Conservation (phyloP, 306 rosid species). For the Fragaria vesca region DNA sequence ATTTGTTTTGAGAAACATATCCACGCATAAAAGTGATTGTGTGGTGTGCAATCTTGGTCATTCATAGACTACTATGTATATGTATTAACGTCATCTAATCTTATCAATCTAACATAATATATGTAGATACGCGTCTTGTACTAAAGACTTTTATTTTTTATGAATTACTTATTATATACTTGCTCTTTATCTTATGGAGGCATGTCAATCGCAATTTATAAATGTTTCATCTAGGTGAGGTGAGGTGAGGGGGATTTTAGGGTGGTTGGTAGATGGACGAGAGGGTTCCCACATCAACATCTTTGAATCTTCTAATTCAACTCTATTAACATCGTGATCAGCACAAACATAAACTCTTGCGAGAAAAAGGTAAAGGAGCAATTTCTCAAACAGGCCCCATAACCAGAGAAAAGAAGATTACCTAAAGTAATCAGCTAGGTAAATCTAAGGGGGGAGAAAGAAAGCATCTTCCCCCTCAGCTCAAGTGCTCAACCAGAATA, state of each 20-base stretch:
- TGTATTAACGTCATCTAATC: no score
- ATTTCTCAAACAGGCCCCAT: neutral
- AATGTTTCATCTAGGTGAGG: neutral
- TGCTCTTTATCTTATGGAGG: no score
- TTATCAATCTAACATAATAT: no score
- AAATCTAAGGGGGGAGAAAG: neutral
- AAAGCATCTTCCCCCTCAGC: neutral
- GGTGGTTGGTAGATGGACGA: conserved; percentile 33
- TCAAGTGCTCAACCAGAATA: neutral
- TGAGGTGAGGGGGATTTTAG: neutral
- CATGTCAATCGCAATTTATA: neutral
- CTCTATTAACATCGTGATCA: conserved; percentile 11
- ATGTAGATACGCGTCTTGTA: no score
- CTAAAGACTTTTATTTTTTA: no score
- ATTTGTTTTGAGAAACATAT: neutral
- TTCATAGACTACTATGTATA: no score
- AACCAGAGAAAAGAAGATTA: neutral
- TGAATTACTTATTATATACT: no score
- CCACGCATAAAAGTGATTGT: neutral
- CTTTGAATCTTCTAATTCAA: conserved; percentile 5
- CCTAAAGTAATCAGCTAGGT: neutral
- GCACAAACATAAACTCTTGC: neutral
- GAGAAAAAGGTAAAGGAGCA: neutral
- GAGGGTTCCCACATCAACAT: conserved; percentile 8
- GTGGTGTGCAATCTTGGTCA: neutral